Evolutionary conservation across 192 early-diverging fungal species (phyloP), one percentile per base, ranked within the genome.

Genomic region (Mortierella hygrophila): DNA sequence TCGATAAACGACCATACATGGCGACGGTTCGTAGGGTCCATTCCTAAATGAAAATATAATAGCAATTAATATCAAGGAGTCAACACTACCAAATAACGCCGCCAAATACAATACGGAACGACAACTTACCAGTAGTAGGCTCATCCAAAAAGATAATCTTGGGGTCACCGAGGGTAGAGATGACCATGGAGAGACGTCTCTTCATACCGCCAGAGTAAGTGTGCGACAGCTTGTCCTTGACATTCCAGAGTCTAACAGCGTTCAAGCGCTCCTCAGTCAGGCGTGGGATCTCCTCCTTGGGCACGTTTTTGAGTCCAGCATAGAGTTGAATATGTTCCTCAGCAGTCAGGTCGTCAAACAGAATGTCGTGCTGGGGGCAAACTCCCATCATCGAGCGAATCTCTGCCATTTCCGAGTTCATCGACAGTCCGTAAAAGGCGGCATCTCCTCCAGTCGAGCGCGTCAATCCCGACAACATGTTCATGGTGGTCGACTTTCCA

Each of bases 21-120:
- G 26, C 95, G 89, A 63, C 95, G 91, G 83, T 96, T 96, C 57
- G 96, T 92, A 0, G 95, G 95, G 70, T 96, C 95, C 95, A 96
- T 96, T 73, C 95, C 95, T 65, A 87, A 88, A 6, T 70, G 6
- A 8, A 57, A n/a, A 52, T 18, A 21, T 52, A 20, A 5, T 7
- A 26, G 8, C 18, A 37, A 49, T 41, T 82, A 38, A 65, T 37
- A 16, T 11, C 26, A 81, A 1, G 0, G 11, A 2, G 1, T 46
- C 18, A 52, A 52, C 6, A 16, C 49, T 20, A 21, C 49, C 49
- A 21, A 52, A 18, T 6, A 18, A 20, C 3, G 23, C 13, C 15
- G 23, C 52, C 37, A 70, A 20, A 4, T 42, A 2, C 20, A 29
- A 38, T 8, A 68, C 47, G 44, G 70, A 0, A 40, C 42, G 15